Conservation (phyloP, 306 rosid genomes). For the Vachellia pachyceras region DNA sequence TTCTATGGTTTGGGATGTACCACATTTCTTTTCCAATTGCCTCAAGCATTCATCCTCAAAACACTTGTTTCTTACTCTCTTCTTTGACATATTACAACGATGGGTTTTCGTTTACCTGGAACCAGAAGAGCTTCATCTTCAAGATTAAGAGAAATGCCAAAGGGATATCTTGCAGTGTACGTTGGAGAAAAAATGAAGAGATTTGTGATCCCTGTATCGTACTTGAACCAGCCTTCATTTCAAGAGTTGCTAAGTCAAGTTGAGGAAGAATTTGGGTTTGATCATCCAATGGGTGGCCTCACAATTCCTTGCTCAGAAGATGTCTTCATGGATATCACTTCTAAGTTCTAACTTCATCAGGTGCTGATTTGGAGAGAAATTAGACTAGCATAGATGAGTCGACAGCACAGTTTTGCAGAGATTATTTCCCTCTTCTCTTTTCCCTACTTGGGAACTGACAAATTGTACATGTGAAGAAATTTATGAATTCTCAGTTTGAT, state of each 20-base stretch:
- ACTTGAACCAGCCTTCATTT: slow-evolving; percentile 44
- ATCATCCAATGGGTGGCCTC: slow-evolving; percentile 49
- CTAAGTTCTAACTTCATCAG: slow-evolving; percentile 10
- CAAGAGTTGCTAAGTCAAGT: slow-evolving; percentile 36
- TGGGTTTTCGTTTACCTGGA: slow-evolving; percentile 35
- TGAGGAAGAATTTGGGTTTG: slow-evolving; percentile 37
- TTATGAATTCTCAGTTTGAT: not conserved
- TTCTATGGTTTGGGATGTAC: slow-evolving; percentile 1
- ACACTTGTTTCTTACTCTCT: not conserved
- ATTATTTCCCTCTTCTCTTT: not conserved
- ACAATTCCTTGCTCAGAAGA: slow-evolving; percentile 42
- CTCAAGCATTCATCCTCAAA: not conserved
- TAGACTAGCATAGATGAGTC: not conserved
- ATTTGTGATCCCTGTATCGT: slow-evolving; percentile 41
- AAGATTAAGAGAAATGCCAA: slow-evolving; percentile 24
- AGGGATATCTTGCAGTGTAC: slow-evolving; percentile 46
- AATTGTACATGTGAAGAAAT: not conserved
- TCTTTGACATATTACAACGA: slow-evolving; percentile 11
- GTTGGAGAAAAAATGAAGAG: slow-evolving; percentile 48
- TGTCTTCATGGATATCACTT: slow-evolving; percentile 26
- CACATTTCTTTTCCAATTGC: slow-evolving; percentile 2
- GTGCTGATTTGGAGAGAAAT: not conserved
- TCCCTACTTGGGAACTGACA: not conserved
- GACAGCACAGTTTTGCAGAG: not conserved
- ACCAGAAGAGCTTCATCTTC: not conserved